A percentile compares a stretch with the other conserved stretches of the same genome.
Conservation (phyloP, 345 rosid species). For the Moricandia moricandioides region DNA sequence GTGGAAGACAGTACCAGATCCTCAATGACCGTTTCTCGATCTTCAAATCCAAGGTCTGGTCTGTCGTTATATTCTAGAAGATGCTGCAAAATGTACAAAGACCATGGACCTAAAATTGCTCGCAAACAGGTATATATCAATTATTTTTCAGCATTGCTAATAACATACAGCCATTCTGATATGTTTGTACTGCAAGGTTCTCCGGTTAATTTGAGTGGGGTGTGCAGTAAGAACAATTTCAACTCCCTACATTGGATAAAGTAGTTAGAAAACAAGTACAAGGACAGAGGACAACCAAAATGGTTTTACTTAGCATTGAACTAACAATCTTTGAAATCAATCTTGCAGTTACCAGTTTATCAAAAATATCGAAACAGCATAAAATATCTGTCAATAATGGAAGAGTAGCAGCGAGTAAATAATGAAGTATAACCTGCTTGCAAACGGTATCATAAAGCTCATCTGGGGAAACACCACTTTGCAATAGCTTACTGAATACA, state of each 20-base stretch:
- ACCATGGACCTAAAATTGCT: conserved; percentile 14
- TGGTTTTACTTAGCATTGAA: neutral
- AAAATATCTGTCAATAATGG: neutral
- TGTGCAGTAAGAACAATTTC: conserved; percentile 98
- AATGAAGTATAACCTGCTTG: conserved; percentile 64
- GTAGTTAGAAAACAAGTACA: neutral
- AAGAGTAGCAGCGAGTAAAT: neutral
- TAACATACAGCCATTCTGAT: conserved; percentile 79
- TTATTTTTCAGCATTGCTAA: conserved; percentile 8
- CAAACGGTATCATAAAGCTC: conserved; percentile 78
- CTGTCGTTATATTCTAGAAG: conserved; percentile 87
- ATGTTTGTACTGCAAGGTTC: conserved; percentile 93
- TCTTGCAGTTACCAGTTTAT: neutral
- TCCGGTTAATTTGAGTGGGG: conserved; percentile 88
- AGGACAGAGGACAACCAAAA: neutral
- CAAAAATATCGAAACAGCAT: neutral
- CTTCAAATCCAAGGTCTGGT: conserved; percentile 89
- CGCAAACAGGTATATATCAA: conserved; percentile 15
- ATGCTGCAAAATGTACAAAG: conserved; percentile 53
- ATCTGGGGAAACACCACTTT: conserved; percentile 70
- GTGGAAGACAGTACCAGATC: conserved; percentile 67
- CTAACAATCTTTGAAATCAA: neutral
- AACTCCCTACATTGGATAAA: conserved; percentile 58
- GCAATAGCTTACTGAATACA: conserved; percentile 69
- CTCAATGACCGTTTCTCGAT: conserved; percentile 84